phyloP scores from a whole-genome alignment of 1,284 basidiomycete species.

The Fistulinella cinereoalba region DNA sequence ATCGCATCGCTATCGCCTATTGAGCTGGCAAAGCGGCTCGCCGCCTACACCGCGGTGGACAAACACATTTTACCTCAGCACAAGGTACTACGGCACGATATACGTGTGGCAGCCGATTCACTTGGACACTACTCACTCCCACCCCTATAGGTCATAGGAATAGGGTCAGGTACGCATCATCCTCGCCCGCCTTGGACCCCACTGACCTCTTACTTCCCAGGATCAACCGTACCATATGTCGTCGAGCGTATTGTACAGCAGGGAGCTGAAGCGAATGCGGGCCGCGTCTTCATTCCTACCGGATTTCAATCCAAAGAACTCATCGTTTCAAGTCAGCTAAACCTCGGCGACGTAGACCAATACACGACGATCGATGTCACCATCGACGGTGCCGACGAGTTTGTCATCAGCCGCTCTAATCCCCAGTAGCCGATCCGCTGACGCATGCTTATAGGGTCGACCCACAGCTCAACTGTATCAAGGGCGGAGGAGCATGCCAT shows the following conservation, averaged over 20 bases:
- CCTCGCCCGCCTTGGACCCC: background rate
- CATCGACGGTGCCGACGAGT: slow-evolving; percentile 98
- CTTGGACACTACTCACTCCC: slow-evolving; percentile 3
- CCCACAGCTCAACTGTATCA: slow-evolving; percentile 87
- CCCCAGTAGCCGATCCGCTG: background rate
- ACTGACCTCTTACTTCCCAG: slow-evolving; percentile 37
- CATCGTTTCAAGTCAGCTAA: slow-evolving; percentile 80
- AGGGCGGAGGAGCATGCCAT: slow-evolving; percentile 97
- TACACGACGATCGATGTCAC: slow-evolving; percentile 92
- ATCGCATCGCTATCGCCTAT: slow-evolving; percentile 41
- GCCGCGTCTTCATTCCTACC: slow-evolving; percentile 87
- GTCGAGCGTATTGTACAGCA: slow-evolving; percentile 93
- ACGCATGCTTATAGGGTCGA: slow-evolving; percentile 67
- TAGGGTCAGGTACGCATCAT: slow-evolving; percentile 69
- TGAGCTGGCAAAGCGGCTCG: slow-evolving; percentile 84
- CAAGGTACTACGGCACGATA: slow-evolving; percentile 57
- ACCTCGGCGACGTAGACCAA: slow-evolving; percentile 90
- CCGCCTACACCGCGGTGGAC: slow-evolving; percentile 95
- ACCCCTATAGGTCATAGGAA: slow-evolving; percentile 74
- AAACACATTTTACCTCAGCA: slow-evolving; percentile 81
- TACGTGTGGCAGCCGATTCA: too few species aligned
- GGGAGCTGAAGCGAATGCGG: slow-evolving; percentile 72
- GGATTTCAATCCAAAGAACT: slow-evolving; percentile 97
- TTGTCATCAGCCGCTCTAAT: slow-evolving; percentile 30
- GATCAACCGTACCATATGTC: slow-evolving; percentile 97